Base-by-base conservation (phyloP, 441 rosid species). In the Omphalea diandra region DNA sequence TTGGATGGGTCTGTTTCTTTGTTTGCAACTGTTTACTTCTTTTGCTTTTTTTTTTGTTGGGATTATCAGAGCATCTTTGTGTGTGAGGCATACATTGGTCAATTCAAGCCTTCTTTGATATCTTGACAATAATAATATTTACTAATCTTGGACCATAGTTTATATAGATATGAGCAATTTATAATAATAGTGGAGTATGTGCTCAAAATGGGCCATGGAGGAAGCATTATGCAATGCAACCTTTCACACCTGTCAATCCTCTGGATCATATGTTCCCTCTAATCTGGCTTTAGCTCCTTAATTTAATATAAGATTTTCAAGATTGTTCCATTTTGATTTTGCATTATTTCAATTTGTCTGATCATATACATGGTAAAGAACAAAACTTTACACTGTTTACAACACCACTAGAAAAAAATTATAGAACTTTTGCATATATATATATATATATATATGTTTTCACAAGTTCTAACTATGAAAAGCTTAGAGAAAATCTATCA, bases 61-160 rank as follows among this genome's bases (percentile, higher is more conserved):
- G 1, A n/a, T 54, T 33, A 20, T 32, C 66, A 17, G 32, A 41
- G 68, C 59, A 57, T 58, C 24, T 70, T 36, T 36, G 8, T 47
- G 76, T 64, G 47, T 57, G 50, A 72, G 55, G 43, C 75, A 56
- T 74, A 60, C 71, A 56, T 75, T 26, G 67, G 73, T 76, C 77
- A 65, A 79, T 66, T 82, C 77, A 62, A 76, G 52, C 64, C 49
- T 41, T 52, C 10, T 70, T 67, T 74, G 35, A 47, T 69, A 44
- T 72, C 46, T 68, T 58, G 40, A 50, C 67, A 75, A 81, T 59
- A 62, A 67, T 59, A 33, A 15, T 63, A 17, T 38, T 20, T 20
- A 47, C 46, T 57, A 32, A 32, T 63, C 54, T 33, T 40, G 47
- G 36, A 49, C 24, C 8, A 9, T 65, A 54, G n/a, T 15, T 26